Percentiles rank a stretch among this genome's conserved stretches.
Evolutionary conservation across 108 stramenopile genomes (phyloP).

Genomic region (Licmophora abbreviata): DNA sequence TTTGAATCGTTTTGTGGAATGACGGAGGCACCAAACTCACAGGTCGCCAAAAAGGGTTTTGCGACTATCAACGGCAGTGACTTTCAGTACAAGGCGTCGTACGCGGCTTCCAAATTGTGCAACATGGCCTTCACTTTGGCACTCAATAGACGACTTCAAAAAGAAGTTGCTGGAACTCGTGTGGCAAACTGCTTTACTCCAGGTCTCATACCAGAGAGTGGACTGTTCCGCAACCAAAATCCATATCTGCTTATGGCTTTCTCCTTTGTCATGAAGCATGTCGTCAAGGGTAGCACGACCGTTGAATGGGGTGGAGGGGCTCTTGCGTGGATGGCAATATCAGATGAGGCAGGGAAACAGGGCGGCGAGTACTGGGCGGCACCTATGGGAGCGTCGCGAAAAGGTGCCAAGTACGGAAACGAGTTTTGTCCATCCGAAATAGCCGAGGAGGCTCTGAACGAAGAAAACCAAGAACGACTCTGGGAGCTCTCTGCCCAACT

Average conservation of each 20-base stretch:
- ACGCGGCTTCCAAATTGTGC: constrained; percentile 26
- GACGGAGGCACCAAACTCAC: not conserved
- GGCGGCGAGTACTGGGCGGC: constrained; percentile 19
- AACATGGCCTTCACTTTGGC: constrained; percentile 24
- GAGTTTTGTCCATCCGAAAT: not conserved
- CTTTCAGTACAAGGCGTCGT: constrained; percentile 22
- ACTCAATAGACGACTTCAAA: constrained; percentile 12
- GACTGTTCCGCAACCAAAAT: constrained; percentile 32
- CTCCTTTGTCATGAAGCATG: constrained; percentile 7
- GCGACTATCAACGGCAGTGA: constrained; percentile 15
- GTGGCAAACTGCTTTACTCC: constrained; percentile 27
- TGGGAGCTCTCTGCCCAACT: constrained; percentile 3
- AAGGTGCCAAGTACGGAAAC: not conserved
- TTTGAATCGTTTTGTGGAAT: constrained; percentile 20
- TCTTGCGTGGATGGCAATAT: constrained; percentile 23
- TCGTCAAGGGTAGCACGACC: constrained; percentile 8
- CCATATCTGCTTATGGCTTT: constrained; percentile 2
- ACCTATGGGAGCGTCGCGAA: constrained; percentile 13
- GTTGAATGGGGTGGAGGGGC: constrained; percentile 16
- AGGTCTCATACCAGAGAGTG: constrained; percentile 23
- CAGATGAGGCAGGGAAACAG: constrained; percentile 5
- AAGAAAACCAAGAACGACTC: constrained; percentile 1
- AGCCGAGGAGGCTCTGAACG: not conserved
- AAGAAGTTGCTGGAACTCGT: constrained; percentile 4
- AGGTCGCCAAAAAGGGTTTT: constrained; percentile 11